Evolutionary conservation across 352 stramenopile genomes (phyloP).

Genomic region (Phytopythium sindhum): DNA sequence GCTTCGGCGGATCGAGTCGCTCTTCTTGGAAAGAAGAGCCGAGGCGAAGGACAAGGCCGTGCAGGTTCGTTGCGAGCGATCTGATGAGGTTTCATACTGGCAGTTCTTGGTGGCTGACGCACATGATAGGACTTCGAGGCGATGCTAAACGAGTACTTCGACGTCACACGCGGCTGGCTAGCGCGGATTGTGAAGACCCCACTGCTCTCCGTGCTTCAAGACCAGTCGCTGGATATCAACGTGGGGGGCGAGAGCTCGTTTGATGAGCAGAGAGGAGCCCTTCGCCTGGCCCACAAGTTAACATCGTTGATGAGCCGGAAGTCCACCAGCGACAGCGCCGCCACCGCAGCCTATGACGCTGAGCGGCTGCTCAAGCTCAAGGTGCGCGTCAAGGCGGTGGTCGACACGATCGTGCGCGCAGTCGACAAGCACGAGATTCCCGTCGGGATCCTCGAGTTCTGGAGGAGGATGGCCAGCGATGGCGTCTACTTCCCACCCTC

Average conservation of each 20-base stretch:
- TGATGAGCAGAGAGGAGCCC: background rate
- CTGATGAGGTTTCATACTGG: background rate
- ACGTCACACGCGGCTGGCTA: slow-evolving; percentile 62
- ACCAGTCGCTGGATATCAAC: slow-evolving; percentile 45
- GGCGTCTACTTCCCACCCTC: slow-evolving; percentile 61
- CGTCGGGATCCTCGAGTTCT: slow-evolving; percentile 54
- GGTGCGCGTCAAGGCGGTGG: slow-evolving; percentile 54
- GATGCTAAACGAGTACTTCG: slow-evolving; percentile 65
- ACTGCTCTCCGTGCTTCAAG: slow-evolving; percentile 52
- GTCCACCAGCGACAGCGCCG: background rate
- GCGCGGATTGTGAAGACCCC: slow-evolving; percentile 39
- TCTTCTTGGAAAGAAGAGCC: slow-evolving; percentile 33
- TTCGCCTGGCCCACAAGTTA: background rate
- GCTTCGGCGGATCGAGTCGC: slow-evolving; percentile 20
- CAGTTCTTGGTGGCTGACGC: background rate
- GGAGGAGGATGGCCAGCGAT: slow-evolving; percentile 43
- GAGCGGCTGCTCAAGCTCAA: slow-evolving; percentile 47
- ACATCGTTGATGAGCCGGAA: background rate
- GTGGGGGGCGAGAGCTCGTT: slow-evolving; percentile 17
- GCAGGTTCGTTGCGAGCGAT: slow-evolving; percentile 13
- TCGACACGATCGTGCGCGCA: slow-evolving; percentile 43
- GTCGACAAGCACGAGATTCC: slow-evolving; percentile 53
- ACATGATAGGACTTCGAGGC: slow-evolving; percentile 44
- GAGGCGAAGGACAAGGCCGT: slow-evolving; percentile 32
- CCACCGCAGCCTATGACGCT: slow-evolving; percentile 16